Percentiles rank a stretch among this genome's conserved stretches.
Evolutionary conservation across 306 rosid genomes (phyloP).

Genomic region (Trifolium pratense): DNA sequence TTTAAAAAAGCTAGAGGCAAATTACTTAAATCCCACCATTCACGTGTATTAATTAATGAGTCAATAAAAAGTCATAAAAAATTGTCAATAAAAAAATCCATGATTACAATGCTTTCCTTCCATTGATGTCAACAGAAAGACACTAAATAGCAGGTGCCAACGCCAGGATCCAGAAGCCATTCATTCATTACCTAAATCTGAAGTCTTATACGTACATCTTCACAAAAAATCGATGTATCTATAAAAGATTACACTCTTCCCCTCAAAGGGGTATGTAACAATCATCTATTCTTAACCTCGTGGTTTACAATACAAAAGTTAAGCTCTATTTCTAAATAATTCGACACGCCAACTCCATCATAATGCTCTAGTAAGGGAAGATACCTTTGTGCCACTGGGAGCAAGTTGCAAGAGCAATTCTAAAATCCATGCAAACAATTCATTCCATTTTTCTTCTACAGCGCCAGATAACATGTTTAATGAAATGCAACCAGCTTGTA

Average conservation of each 20-base stretch:
- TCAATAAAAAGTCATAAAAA: neutral
- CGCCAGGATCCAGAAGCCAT: constrained; percentile 17
- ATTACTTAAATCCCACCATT: neutral
- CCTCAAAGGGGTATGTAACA: constrained; percentile 55
- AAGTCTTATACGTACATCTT: constrained; percentile 48
- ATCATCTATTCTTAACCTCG: constrained; percentile 48
- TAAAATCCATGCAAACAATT: constrained; percentile 31
- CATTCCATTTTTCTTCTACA: constrained; percentile 35
- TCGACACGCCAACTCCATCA: constrained; percentile 42
- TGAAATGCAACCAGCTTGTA: constrained; percentile 40
- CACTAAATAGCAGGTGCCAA: constrained; percentile 23
- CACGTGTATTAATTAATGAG: constrained; percentile 21
- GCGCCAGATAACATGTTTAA: constrained; percentile 23
- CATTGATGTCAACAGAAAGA: constrained; percentile 18
- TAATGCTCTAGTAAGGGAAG: constrained; percentile 37
- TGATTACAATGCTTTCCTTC: constrained; percentile 34
- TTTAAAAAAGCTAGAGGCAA: no score
- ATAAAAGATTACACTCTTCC: constrained; percentile 53
- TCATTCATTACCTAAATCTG: constrained; percentile 40
- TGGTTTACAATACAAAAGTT: constrained; percentile 55
- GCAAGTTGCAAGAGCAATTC: constrained; percentile 36
- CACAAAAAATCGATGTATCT: constrained; percentile 52
- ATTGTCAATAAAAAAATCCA: neutral
- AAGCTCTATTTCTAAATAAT: constrained; percentile 44
- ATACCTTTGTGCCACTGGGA: constrained; percentile 40